Evolutionary conservation across 305 asterid species (phyloP), one percentile per base, ranked within the genome.

Genomic region (Solanum aculeatissimum): DNA sequence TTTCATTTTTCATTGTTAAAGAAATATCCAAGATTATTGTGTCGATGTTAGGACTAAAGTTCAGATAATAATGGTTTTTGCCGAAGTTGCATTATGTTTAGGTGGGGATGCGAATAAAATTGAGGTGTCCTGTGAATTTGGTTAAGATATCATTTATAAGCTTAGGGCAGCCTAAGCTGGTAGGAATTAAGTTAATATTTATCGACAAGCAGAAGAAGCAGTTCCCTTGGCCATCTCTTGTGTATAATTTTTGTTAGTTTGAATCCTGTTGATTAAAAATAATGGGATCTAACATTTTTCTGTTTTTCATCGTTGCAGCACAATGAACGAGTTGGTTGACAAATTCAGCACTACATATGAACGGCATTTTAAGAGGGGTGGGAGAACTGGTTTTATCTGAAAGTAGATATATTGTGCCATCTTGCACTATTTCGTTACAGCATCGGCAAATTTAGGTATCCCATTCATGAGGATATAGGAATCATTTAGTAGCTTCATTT

Each of bases 241-340:
- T 65, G 32, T 29, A 65, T 63, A 29, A 16, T 43, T n/a, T 43
- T 13, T 43, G 18, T 13, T 71, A 21, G 57, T 45, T 23, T 9
- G 13, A 72, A 72, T 45, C 40, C 21, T 43, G 57, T 43, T 72
- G 21, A 71, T 45, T 42, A n/a, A 70, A 5, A 11, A 40, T 40
- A 40, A 70, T n/a, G 27, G 13, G 54, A 63, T 87, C 83, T 86
- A 38, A 78, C n/a, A 19, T 81, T 77, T 55, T 27, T 86, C 53
- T 78, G 66, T 51, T 68, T 68, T 55, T 60, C 91, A 8, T 84
- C 55, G 77, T 47, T 84, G 88, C 98, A 95, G 98, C 84, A 92
- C 95, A n/a, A 95, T 93, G 94, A 94, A 94, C 58, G 98, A 95
- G 85, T 87, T 95, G 91, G 97, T 93, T 1, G 97, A 95, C 87